Base-by-base conservation (phyloP, 1,284 basidiomycete genomes). In the Naganishia albida region DNA sequence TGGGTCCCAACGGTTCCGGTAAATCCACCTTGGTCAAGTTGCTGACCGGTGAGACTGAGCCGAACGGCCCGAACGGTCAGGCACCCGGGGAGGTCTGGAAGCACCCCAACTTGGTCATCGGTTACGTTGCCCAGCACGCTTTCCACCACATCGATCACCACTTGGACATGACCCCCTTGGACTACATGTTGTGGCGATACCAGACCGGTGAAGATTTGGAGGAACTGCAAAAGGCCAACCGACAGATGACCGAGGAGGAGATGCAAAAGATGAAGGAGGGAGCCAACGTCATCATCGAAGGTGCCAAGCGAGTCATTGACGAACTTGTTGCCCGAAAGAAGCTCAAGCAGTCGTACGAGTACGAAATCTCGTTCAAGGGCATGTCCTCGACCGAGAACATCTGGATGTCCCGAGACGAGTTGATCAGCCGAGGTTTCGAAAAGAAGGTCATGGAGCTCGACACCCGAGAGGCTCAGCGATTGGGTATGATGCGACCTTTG, bases 141-240 rank as follows among this genome's bases (percentile, higher is more conserved):
- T 96, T 95, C 91, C 93, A 96, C 85, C 94, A 96, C 82, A 97
- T 97, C 76, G 93, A 97, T 81, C 83, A 92, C 81, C 93, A 96
- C 80, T 90, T 97, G 78, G 93, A 96, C 86, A 94, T 93, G 85
- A 96, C 93, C 42, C 91, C 94, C 64, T 88, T 97, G 74, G 91
- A 97, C 83, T 97, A 97, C 87, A 93, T 97, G 89, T 83, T 96
- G 72, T 95, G 93, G 91, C 93, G 93, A 83, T 97, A 97, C 87
- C 93, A 97, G 86, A 97, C 93, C 68, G 93, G 93, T 80, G 93
- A 97, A 82, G 93, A 97, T 84, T 81, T 96, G 77, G 93, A 97
- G 83, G 93, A 97, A 84, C 87, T 97, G 85, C 82, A 81, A 82
- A 96, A 96, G 85, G 92, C 90, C 65, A 88, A 82, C 80, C 90